Base-by-base conservation (phyloP, 1,284 basidiomycete genomes). In the Paramarasmius palmivorus region DNA sequence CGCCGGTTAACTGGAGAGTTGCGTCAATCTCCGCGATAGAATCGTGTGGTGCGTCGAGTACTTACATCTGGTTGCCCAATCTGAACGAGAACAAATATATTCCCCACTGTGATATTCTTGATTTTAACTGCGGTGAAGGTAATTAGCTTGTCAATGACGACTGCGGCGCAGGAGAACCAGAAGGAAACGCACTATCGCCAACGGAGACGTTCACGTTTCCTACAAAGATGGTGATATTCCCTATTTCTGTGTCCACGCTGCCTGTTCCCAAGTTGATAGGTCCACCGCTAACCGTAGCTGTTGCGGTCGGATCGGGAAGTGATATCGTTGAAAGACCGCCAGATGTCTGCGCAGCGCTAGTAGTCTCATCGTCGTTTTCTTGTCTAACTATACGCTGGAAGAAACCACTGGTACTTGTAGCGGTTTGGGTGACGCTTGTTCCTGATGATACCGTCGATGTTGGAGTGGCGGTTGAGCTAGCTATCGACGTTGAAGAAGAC, bases 71-170 rank as follows among this genome's bases (percentile, higher is more conserved):
- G 60, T 41, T 61, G 60, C 23, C 60, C 60, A 35, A 61, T 61
- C 49, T 61, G 60, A n/a, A 61, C 60, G 32, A 61, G 49, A 26
- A 61, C 53, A 40, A 61, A 61, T 9, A 61, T 61, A 35, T 61
- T 61, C 10, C 60, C 60, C 10, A 59, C 23, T 2, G 60, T 52
- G 2, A 61, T 57, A 41, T 61, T 61, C 19, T 40, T 56, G 35
- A 61, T 49, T 25, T 58, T 59, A 6, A 61, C 57, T 61, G 22
- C 22, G n/a, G 15, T 4, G 22, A 47, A 9, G 37, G 10, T n/a
- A n/a, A 42, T 23, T 39, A 3, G n/a, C 37, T 37, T 32, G 6
- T 44, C 12, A 40, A 25, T 29, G 45, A 39, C 8, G 29, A 15
- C 23, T 17, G 41, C 38, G 19, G 12, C 47, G n/a, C 9, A 15